Conservation (phyloP, 192 early-diverging fungal species). For the Fimicolochytrium jonesii region DNA sequence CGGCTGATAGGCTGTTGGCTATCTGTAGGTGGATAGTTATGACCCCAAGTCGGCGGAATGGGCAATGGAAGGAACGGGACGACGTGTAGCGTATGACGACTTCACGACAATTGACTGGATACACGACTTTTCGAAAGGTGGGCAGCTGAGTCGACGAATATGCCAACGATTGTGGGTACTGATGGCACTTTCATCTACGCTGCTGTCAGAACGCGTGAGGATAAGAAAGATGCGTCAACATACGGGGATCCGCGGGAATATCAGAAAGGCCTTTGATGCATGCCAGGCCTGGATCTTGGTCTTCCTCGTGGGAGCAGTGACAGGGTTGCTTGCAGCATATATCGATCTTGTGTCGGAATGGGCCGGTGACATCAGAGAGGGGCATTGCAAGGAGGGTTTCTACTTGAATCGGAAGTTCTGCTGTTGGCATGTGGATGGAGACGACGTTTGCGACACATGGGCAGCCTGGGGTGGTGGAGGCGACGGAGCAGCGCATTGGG, state of each 20-base stretch:
- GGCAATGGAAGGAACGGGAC: conserved; percentile 25
- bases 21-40: conserved; percentile 10
- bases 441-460: conserved; percentile 35
- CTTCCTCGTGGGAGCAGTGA: conserved; percentile 35
- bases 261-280: conserved; percentile 16
- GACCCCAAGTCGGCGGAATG: conserved; percentile 16
- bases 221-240: conserved; percentile 15
- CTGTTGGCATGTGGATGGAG: conserved; percentile 42
- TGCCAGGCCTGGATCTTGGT: conserved; percentile 46
- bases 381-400: conserved; percentile 43
- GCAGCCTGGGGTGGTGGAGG: conserved; percentile 28
- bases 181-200: too few species aligned
- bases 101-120: conserved; percentile 82
- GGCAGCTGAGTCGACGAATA: conserved; percentile 51
- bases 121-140: conserved; percentile 82
- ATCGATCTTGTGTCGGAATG: conserved; percentile 44
- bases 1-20: not conserved
- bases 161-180: not conserved
- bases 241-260: not conserved
- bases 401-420: conserved; percentile 49
- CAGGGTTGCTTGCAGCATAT: conserved; percentile 42
- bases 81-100: conserved; percentile 43
- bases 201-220: conserved; percentile 22
- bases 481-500: conserved; percentile 2
- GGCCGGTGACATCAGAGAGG: conserved; percentile 45